Base-by-base conservation (phyloP, 805 yeast species). In the Myxozyma sirexii region DNA sequence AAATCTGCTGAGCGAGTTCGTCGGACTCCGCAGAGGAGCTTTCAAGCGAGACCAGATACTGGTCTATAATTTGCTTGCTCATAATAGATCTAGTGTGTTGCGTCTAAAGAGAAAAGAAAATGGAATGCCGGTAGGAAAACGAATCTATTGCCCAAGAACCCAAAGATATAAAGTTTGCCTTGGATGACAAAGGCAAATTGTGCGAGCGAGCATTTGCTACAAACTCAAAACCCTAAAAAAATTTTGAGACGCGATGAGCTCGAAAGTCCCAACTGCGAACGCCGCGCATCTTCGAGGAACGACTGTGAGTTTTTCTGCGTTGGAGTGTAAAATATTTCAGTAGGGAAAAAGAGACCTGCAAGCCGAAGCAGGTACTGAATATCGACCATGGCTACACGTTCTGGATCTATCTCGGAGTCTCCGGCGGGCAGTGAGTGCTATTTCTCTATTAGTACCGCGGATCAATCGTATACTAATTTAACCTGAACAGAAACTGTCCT, bases 401-500 rank as follows among this genome's bases (percentile, higher is more conserved):
- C 49, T 6, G 43, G 23, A 3, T 43, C 56, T 19, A 27, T 37
- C 31, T 10, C 33, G n/a, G 56, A 52, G 26, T 24, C 43, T 10
- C 56, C 56, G 38, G 56, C 56, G 7, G 56, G 56, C 19, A 51
- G 55, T 48, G 19, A 37, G 53, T 48, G 35, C 5, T n/a, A 17
- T n/a, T 19, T n/a, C n/a, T n/a, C n/a, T n/a, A n/a, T n/a, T n/a
- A n/a, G n/a, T n/a, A n/a, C n/a, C n/a, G n/a, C n/a, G n/a, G n/a
- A n/a, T n/a, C n/a, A n/a, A n/a, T n/a, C n/a, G n/a, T n/a, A n/a
- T n/a, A n/a, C n/a, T n/a, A 35, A 21, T 5, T 6, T 37, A 23
- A 26, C 19, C 23, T 5, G 27, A 27, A 15, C 43, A 52, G 56
- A 51, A 17, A 61, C 68, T 13, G 38, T 52, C 41, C 56, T 92